These are phyloP conservation scores for Penicillium riverlandense DNA, from an alignment of 495 filamentous ascomycete genomes.

Conservation along the genomic window DNA sequence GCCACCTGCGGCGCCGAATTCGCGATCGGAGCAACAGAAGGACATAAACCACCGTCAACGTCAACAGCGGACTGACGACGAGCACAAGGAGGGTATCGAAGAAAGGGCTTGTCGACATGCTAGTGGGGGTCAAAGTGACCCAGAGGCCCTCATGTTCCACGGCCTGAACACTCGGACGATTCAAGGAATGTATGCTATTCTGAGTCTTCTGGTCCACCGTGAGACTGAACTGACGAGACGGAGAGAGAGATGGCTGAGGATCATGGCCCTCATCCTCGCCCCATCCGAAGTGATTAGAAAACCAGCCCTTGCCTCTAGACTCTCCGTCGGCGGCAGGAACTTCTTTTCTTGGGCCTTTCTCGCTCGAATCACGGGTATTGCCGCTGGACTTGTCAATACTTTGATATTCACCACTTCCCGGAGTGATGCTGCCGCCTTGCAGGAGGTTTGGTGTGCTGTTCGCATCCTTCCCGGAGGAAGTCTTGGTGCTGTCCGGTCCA, in stretches of 20 bases:
- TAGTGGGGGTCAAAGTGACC: conserved; percentile 90
- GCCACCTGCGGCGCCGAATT: conserved; percentile 84
- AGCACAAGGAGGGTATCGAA: conserved; percentile 92
- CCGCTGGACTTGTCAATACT: conserved; percentile 25
- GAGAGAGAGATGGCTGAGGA: conserved; percentile 6
- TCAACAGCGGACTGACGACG: conserved; percentile 86
- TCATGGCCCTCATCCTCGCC: conserved; percentile 8
- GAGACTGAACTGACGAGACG: conserved; percentile 1
- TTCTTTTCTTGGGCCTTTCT: conserved; percentile 5
- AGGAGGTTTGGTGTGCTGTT: conserved; percentile 34
- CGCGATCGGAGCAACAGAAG: conserved; percentile 81
- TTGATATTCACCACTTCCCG: conserved; percentile 70
- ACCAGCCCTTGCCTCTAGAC: conserved; percentile 22
- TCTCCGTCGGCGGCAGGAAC: neutral
- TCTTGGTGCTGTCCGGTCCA: conserved; percentile 16
- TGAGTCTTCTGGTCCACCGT: conserved; percentile 7
- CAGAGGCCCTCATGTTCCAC: conserved; percentile 76
- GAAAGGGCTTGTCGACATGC: conserved; percentile 86
- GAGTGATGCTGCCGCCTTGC: conserved; percentile 65
- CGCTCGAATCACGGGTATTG: conserved; percentile 8
- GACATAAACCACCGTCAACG: conserved; percentile 86
- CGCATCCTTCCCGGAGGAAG: conserved; percentile 19
- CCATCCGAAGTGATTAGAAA: conserved; percentile 32
- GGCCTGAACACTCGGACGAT: conserved; percentile 8
- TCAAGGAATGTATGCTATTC: conserved; percentile 4